A percentile compares a stretch with the other conserved stretches of the same genome.
Evolutionary conservation across 768 basidiomycete genomes (phyloP).

Genomic region (Kwoniella dejecticola): DNA sequence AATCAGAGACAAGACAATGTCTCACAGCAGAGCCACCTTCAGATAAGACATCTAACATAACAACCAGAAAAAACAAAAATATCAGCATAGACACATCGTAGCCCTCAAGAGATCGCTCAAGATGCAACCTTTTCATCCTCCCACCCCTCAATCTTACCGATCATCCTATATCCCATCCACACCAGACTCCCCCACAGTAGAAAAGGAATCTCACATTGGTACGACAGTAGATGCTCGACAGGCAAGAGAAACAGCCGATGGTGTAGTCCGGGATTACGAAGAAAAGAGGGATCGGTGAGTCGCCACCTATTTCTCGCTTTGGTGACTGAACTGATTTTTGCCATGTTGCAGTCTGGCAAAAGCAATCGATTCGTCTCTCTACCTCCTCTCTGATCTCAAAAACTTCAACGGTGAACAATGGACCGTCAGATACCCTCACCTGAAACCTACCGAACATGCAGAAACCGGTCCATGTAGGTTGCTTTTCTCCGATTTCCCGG

Average conservation of each 20-base stretch:
- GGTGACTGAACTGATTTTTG: neutral
- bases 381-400: slow-evolving; percentile 69
- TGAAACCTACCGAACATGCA: slow-evolving; percentile 52
- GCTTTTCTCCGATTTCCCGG: neutral
- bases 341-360: slow-evolving; percentile 64
- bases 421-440: slow-evolving; percentile 84
- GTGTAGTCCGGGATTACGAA: slow-evolving; percentile 50
- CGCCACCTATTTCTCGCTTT: slow-evolving; percentile 9
- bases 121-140: slow-evolving; percentile 48
- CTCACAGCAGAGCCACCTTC: too few relatives aligned
- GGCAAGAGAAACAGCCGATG: slow-evolving; percentile 44
- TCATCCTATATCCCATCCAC: slow-evolving; percentile 26
- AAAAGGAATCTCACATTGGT: slow-evolving; percentile 50
- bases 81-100: neutral
- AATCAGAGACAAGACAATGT: neutral
- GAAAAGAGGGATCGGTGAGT: slow-evolving; percentile 70
- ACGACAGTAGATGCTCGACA: slow-evolving; percentile 28
- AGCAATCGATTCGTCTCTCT: slow-evolving; percentile 73
- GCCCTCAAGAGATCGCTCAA: too few relatives aligned
- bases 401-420: slow-evolving; percentile 82
- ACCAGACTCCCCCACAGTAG: slow-evolving; percentile 39
- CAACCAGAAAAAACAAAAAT: neutral
- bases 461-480: slow-evolving; percentile 19
- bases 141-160: slow-evolving; percentile 21
- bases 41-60: too few relatives aligned